These are phyloP conservation scores for Cladosporium velox DNA, from an alignment of 2,329 filamentous ascomycete genomes.

Conservation along the genomic window DNA sequence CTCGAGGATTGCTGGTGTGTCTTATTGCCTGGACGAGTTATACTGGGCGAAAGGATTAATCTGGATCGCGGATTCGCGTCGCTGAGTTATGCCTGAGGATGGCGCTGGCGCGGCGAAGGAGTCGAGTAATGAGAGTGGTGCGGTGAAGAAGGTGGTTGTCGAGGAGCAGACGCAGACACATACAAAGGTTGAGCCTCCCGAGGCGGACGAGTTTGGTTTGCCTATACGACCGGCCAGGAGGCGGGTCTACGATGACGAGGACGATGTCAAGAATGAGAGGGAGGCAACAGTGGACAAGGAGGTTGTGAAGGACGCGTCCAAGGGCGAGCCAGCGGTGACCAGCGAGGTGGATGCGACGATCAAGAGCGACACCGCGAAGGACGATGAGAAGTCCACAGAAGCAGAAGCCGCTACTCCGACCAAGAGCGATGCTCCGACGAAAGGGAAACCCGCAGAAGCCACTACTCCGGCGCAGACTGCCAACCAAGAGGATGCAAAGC, in stretches of 20 bases:
- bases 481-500: background rate
- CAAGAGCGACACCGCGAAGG: background rate
- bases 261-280: slow-evolving; percentile 1
- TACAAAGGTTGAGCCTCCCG: slow-evolving; percentile 22
- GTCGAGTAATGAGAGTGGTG: slow-evolving; percentile 2
- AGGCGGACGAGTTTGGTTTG: slow-evolving; percentile 42
- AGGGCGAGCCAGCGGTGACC: background rate
- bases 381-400: background rate
- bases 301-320: background rate
- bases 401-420: background rate
- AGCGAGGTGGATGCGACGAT: background rate
- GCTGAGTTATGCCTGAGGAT: slow-evolving; percentile 20
- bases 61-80: background rate
- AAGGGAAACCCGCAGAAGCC: background rate
- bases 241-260: slow-evolving; percentile 31
- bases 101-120: slow-evolving; percentile 9
- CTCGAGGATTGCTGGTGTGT: slow-evolving; percentile 5
- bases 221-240: slow-evolving; percentile 37
- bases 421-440: slow-evolving; percentile 1
- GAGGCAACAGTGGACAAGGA: background rate
- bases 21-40: background rate
- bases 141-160: background rate
- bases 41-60: background rate
- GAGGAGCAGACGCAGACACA: background rate
- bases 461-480: background rate